Percentiles rank a stretch among this genome's conserved stretches.
Conservation (phyloP, 305 asterid species). For the Solanum hybrid region DNA sequence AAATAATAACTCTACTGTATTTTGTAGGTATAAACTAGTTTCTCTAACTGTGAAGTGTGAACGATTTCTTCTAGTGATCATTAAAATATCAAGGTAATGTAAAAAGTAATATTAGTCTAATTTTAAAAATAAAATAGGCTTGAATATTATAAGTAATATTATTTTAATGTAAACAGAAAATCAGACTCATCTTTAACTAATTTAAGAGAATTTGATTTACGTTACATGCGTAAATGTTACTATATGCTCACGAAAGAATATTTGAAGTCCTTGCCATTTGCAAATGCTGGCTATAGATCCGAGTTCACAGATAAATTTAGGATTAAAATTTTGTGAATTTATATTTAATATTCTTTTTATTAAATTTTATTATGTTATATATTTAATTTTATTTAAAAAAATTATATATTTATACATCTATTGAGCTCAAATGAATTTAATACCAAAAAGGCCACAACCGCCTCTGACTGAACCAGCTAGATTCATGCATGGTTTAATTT, state of each 20-base stretch:
- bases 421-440: neutral
- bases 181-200: neutral
- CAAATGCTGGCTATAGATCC: neutral
- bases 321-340: too few relatives aligned
- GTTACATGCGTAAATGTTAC: neutral
- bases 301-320: neutral
- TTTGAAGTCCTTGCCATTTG: neutral
- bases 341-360: too few relatives aligned
- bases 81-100: neutral
- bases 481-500: neutral
- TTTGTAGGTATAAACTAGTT: neutral
- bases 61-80: neutral
- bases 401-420: neutral
- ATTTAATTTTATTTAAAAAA: too few relatives aligned
- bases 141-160: too few relatives aligned
- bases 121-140: neutral
- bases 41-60: neutral
- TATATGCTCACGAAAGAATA: neutral
- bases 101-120: neutral
- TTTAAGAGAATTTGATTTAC: neutral
- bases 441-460: neutral
- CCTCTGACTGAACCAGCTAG: neutral
- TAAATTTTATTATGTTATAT: too few relatives aligned
- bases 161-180: neutral
- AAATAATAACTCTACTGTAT: neutral